Evolutionary conservation across 163 green algal species (phyloP).

Genomic region (Scenedesmus sp.): DNA sequence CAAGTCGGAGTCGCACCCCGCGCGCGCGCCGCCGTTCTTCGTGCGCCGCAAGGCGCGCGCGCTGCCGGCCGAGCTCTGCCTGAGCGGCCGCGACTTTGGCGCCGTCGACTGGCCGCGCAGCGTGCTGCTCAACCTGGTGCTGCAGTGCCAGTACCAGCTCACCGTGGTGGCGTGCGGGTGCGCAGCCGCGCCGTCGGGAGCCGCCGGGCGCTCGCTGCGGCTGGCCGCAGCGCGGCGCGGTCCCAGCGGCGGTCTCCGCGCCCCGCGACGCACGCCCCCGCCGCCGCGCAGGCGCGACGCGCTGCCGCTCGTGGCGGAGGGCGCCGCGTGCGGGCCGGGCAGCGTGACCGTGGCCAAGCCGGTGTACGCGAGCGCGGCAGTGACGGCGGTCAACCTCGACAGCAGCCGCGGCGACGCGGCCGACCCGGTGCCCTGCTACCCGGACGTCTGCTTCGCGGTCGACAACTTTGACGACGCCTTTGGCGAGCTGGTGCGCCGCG

Average conservation of each 20-base stretch:
- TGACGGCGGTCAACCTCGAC: conserved; percentile 56
- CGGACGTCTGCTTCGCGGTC: conserved; percentile 61
- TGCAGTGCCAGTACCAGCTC: conserved; percentile 54
- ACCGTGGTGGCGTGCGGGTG: conserved; percentile 58
- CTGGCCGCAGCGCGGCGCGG: too few relatives aligned
- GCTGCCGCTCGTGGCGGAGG: conserved; percentile 49
- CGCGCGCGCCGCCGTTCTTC: neutral
- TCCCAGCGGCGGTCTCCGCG: too few relatives aligned
- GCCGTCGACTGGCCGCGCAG: conserved; percentile 36
- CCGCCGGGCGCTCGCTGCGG: too few relatives aligned
- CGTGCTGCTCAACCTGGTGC: conserved; percentile 57
- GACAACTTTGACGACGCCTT: conserved; percentile 62
- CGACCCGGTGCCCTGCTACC: conserved; percentile 51
- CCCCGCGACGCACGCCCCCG: too few relatives aligned
- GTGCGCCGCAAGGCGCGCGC: conserved; percentile 31
- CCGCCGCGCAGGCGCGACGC: conserved; percentile 45
- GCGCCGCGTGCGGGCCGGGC: conserved; percentile 13
- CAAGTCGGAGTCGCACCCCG: neutral
- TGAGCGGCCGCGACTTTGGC: conserved; percentile 30
- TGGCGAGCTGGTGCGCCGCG: conserved; percentile 52
- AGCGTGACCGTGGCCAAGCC: conserved; percentile 39
- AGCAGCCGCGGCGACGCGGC: conserved; percentile 32
- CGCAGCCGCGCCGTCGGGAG: neutral
- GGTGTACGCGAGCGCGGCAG: conserved; percentile 55
- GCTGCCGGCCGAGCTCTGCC: conserved; percentile 39